Base-by-base conservation (phyloP, 768 basidiomycete genomes). In the Pleurotus pulmonarius region DNA sequence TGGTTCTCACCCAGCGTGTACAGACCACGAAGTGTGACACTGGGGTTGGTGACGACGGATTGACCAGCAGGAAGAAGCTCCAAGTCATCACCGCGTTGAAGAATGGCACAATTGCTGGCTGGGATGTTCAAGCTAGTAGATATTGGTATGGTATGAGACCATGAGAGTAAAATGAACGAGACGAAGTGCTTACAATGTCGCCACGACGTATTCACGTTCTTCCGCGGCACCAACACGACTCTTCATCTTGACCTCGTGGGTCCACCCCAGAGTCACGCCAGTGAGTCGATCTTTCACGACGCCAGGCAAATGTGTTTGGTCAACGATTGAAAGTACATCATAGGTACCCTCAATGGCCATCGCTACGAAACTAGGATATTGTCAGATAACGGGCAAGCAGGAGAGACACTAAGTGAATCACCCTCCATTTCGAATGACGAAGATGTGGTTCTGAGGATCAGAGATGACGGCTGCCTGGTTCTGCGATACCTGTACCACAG, bases 1-100 rank as follows among this genome's bases (percentile, higher is more conserved):
- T 92, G 90, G 62, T 88, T 90, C 67, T 92, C 91, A 25, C 90
- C 90, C 2, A 88, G 79, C 1, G 91, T 90, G 68, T 83, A 92
- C 16, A 92, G 62, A 3, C 89, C 89, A 56, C 90, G 87, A 4
- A 92, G 71, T 2, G 90, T 92, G 46, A 92, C 86, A 56, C 85
- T 90, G 3, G 91, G 90, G 63, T 90, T 87, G 9, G 90, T 92
- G 65, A 93, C 87, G 59, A 85, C 90, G 52, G 89, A 89, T 65
- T 93, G 91, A 1, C 91, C 91, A 40, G 91, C 91, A 47, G 85
- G 79, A 20, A 93, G 78, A 3, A 91, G 75, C 63, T 89, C 83
- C 24, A 93, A 77, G 46, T 92, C 88, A 61, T 93, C 88, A 13
- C 88, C 90, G 13, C 83, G 79, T 67, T 93, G 92, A 47, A 93